Evolutionary conservation across 768 basidiomycete species (phyloP).

Genomic region (Macrocybe gigantea): DNA sequence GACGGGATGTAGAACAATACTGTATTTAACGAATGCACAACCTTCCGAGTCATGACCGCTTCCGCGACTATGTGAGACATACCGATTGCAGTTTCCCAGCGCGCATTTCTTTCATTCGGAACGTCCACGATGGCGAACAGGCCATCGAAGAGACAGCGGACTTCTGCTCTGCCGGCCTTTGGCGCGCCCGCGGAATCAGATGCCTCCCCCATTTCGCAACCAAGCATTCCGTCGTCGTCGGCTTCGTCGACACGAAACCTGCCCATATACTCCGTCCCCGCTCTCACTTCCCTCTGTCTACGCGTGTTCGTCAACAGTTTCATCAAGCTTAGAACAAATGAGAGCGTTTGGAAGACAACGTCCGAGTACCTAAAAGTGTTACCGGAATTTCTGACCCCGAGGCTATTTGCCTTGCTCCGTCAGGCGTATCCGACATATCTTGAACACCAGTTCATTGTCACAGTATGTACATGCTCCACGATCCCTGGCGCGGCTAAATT

Average conservation of each 20-base stretch:
- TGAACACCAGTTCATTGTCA: constrained; percentile 46
- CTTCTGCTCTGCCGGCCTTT: constrained; percentile 16
- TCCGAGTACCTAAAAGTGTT: constrained; percentile 36
- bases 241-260: constrained; percentile 41
- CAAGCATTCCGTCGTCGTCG: constrained; percentile 40
- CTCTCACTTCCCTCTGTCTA: constrained; percentile 44
- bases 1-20: too few species aligned
- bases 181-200: constrained; percentile 44
- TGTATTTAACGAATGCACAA: too few species aligned
- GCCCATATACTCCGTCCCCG: constrained; percentile 27
- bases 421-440: constrained; percentile 45
- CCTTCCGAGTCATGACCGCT: too few species aligned
- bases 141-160: constrained; percentile 9
- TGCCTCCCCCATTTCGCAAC: constrained; percentile 20
- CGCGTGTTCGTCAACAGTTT: constrained; percentile 46
- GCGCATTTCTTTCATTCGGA: not conserved
- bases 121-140: constrained; percentile 5
- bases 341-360: constrained; percentile 31
- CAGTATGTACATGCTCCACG: constrained; percentile 29
- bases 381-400: constrained; percentile 47
- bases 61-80: too few species aligned
- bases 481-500: not conserved
- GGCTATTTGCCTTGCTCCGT: constrained; percentile 45
- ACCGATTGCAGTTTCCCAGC: constrained; percentile 1
- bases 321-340: constrained; percentile 29